Evolutionary conservation across 2,329 filamentous ascomycete genomes (phyloP), one percentile per base, ranked within the genome.

Genomic region (Aspergillus ruber): DNA sequence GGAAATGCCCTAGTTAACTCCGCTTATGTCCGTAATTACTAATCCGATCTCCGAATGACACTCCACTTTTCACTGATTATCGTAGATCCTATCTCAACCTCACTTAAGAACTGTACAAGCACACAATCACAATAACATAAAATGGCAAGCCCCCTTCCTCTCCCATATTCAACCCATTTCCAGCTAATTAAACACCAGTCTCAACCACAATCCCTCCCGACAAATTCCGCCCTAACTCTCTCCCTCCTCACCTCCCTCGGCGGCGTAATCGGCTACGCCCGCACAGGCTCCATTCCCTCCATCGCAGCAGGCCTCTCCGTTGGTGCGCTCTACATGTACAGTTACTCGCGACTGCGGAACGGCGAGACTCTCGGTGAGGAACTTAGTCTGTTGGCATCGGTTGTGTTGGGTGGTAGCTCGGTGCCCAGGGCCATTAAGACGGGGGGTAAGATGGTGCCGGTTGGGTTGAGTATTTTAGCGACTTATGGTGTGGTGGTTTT

Each of bases 381-480:
- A 71, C 75, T 95, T 39, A 88, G 86, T n/a, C 78, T 98, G 8
- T 76, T 96, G 39, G 93, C 93, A 4, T 95, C 88, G 0, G 61
- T 89, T n/a, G 73, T 97, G 21, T 79, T 98, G 32, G 91, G 80
- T 2, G 90, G 89, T 17, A 86, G 86, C 38, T 86, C 88, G 2
- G 84, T 97, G 50, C 93, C 93, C 10, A 80, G 93, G 45, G 93
- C 90, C 4, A 83, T 98, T 62, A 88, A 83, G 67, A 80, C 84
- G 38, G 36, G 36, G 4, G 36, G 77, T 79, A 98, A 97, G 79
- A 87, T 88, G 0, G 80, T 98, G 45, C 91, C 93, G 1, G 77
- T 86, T 47, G 81, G 84, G 9, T 73, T 98, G 62, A 91, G 88
- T 62, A 62, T 90, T 42, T 64, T 97, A 62, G 89, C 91, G 12